phyloP scores from a whole-genome alignment of 257 asterid species.

The Nicotiana attenuata region DNA sequence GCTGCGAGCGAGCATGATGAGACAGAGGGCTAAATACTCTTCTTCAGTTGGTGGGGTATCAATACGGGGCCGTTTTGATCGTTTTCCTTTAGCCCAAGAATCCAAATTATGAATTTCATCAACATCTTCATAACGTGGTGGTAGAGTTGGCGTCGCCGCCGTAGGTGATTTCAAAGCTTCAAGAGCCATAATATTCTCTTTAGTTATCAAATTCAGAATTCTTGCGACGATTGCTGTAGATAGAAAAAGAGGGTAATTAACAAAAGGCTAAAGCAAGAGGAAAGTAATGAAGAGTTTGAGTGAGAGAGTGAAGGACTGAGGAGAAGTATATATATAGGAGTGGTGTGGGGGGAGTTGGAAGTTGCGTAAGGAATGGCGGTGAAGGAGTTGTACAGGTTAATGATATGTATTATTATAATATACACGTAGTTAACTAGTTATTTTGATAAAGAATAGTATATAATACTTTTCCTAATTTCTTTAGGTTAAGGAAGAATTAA shows the following conservation, averaged over 20 bases:
- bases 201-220: neutral
- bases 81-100: constrained; percentile 37
- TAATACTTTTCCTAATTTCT: neutral
- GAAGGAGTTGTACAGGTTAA: constrained; percentile 27
- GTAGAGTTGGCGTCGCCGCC: constrained; percentile 18
- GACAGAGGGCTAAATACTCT: constrained; percentile 60
- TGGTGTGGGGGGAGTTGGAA: constrained; percentile 31
- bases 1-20: constrained; percentile 56
- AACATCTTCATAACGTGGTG: neutral
- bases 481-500: neutral
- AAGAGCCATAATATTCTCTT: constrained; percentile 37
- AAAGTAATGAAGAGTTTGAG: neutral
- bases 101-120: constrained; percentile 10
- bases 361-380: constrained; percentile 83
- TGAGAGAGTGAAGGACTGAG: constrained; percentile 29
- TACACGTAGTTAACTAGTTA: neutral
- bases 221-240: neutral
- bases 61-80: constrained; percentile 40
- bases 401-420: constrained; percentile 4
- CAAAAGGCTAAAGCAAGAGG: neutral
- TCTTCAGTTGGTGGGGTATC: constrained; percentile 32
- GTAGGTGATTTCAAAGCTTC: constrained; percentile 46
- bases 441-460: neutral
- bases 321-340: constrained; percentile 10
- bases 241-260: neutral